Base-by-base conservation (phyloP, 140 eudicot genomes). In the Anethum foeniculum region DNA sequence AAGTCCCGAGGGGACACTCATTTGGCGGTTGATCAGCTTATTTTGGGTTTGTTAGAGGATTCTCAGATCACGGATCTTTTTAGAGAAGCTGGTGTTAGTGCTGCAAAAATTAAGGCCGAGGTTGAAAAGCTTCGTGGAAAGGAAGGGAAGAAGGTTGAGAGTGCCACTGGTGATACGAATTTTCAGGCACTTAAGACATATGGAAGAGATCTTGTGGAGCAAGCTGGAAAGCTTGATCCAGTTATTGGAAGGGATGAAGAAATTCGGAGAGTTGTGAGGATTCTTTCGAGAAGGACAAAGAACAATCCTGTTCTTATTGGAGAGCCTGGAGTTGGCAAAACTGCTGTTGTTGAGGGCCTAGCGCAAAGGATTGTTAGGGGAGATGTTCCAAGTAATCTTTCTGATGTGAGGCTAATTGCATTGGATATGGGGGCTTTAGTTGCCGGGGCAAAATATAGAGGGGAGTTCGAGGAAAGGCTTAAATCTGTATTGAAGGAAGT, bases 171-270 rank as follows among this genome's bases (percentile, higher is more conserved):
- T 1, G 97, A 92, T 64, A 85, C 99, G 0, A 88, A 84, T 51
- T 94, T 92, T 27, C 93, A 92, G 65, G 99, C 99, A 21, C 87
- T 94, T 16, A 94, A 92, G 38, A 94, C 97, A 6, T 94, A 94
- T 48, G 99, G 99, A 16, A 91, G 95, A 32, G 99, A 92, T 54
- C 97, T 95, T 4, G 99, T 92, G 2, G 99, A 95, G 80, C 92
- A 88, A 41, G 99, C 99, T 3, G 95, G 97, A 21, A 95, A 95
- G 62, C 97, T 95, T 43, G 98, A 95, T 44, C 99, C 99, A 5
- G 99, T 94, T 4, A 94, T 94, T 73, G 99, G 99, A 21, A 85
- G 99, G 32, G 98, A 94, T 80, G 98, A 94, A 36, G 98, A 94
- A 73, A 94, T 94, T 18, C 79, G 96, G 15, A 90, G 97, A 84